Percentiles rank a stretch among this genome's conserved stretches.
These are phyloP conservation scores for Aspergillus sparsus DNA, from an alignment of 495 filamentous ascomycete genomes.

Conservation along the genomic window DNA sequence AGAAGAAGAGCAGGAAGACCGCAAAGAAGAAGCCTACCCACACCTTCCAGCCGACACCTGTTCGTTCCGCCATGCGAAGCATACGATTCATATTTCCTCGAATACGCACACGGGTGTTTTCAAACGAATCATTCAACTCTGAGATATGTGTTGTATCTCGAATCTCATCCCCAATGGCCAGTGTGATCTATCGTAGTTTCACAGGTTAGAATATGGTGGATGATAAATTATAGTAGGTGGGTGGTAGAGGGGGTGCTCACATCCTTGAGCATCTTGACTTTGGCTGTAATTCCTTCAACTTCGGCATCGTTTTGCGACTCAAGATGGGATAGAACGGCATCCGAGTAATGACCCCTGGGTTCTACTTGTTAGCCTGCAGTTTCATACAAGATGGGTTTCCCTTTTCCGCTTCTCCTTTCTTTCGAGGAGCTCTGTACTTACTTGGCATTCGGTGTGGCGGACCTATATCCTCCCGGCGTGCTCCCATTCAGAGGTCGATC, in stretches of 20 bases:
- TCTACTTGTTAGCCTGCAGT: too few species aligned
- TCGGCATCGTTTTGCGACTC: slow-evolving; percentile 94
- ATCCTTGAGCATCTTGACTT: slow-evolving; percentile 90
- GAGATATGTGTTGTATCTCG: slow-evolving; percentile 79
- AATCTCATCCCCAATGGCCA: slow-evolving; percentile 94
- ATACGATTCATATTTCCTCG: slow-evolving; percentile 95
- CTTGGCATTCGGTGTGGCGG: slow-evolving; percentile 85
- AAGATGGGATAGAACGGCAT: slow-evolving; percentile 87
- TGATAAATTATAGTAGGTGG: neutral
- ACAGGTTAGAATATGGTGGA: too few species aligned
- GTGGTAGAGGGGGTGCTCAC: slow-evolving; percentile 51
- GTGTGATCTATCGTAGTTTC: slow-evolving; percentile 63
- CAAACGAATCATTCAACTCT: slow-evolving; percentile 83
- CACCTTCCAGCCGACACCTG: slow-evolving; percentile 90
- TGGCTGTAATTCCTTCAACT: slow-evolving; percentile 84
- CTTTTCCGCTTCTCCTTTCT: too few species aligned
- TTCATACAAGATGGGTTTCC: too few species aligned
- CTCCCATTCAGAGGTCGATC: slow-evolving; percentile 40
- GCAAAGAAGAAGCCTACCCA: slow-evolving; percentile 86
- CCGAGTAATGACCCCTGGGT: slow-evolving; percentile 83
- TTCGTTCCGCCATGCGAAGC: slow-evolving; percentile 91
- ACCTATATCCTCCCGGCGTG: slow-evolving; percentile 44
- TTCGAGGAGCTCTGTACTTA: slow-evolving; percentile 36
- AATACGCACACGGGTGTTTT: slow-evolving; percentile 74
- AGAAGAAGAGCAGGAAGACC: slow-evolving; percentile 79